Base-by-base conservation (phyloP, 371 early-diverging fungal species). In the Haplosporangium sp. region DNA sequence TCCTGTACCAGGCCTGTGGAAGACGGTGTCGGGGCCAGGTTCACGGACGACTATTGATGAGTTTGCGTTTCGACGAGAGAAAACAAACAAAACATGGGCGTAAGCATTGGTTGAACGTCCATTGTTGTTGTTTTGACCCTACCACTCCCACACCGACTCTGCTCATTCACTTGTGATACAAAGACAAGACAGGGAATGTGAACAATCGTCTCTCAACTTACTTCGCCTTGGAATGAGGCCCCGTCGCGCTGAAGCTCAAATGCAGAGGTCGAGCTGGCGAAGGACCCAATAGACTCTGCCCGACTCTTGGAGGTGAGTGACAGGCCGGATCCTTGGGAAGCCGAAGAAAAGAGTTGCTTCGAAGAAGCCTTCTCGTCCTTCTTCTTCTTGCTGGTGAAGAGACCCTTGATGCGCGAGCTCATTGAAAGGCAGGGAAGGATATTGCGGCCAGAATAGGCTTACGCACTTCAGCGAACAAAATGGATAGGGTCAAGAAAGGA, bases 321-420 rank as follows among this genome's bases (percentile, higher is more conserved):
- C 16, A 68, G 61, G 10, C 21, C 29, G n/a, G 75, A 69, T 13
- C 69, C 51, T 14, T 21, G 50, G 37, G 52, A 51, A 4, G 75
- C 8, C 0, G 69, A 41, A 13, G 52, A 12, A 50, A 64, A 74
- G 54, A 65, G 7, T 36, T 60, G 65, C 45, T 69, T 74, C 23
- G 66, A 38, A 20, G 63, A 61, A 2, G 52, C 14, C 20, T 55
- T 42, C 36, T 68, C 64, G 42, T 76, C 73, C 29, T 73, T 67
- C 20, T 79, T 73, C 59, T 75, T 80, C 57, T 76, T 76, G 67
- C 53, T 76, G 23, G 67, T 55, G 59, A 76, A 76, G 67, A 76
- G 77, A 29, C 77, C 77, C 45, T 76, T 76, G 77, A 76, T 76
- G 64, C 77, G 77, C 8, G 77, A 10, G 40, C 77, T 76, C 77